Evolutionary conservation across 177 flowering plant species (phyloP).

Genomic region (Telopea speciosissima): DNA sequence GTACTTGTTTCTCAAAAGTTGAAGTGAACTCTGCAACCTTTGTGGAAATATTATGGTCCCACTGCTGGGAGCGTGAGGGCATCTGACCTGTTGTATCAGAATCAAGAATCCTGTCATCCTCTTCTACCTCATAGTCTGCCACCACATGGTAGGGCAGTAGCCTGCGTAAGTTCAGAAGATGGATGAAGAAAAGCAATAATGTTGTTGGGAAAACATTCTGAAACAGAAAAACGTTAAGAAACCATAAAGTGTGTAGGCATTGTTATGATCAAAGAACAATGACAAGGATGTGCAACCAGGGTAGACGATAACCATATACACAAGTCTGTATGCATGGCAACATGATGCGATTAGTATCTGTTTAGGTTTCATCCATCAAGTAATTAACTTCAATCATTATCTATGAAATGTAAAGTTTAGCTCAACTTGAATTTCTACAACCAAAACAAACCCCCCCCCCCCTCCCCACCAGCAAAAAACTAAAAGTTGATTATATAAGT

Average conservation of each 20-base stretch:
- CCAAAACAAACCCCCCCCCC: too few relatives aligned
- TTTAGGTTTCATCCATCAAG: background rate
- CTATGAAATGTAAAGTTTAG: background rate
- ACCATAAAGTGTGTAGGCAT: background rate
- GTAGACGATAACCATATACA: background rate
- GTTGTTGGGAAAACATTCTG: background rate
- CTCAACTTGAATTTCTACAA: background rate
- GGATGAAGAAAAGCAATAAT: background rate
- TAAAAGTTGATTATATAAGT: background rate
- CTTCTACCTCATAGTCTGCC: conserved; percentile 99
- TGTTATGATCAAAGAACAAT: background rate
- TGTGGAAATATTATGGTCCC: conserved; percentile 90
- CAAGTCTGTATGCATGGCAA: background rate
- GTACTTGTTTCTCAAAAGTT: conserved; percentile 93
- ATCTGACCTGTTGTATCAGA: conserved; percentile 88
- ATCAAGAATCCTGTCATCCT: conserved; percentile 93
- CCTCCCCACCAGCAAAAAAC: background rate
- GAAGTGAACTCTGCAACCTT: conserved; percentile 82
- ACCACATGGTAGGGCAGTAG: conserved; percentile 94
- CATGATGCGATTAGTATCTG: background rate
- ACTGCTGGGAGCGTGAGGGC: conserved; percentile 90
- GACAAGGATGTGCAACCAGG: background rate
- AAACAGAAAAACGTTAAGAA: background rate
- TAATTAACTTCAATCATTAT: background rate
- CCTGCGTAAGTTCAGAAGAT: conserved; percentile 35